Evolutionary conservation across 148 eudicot species (phyloP), one percentile per base, ranked within the genome.

Genomic region (Limonium bicolor): DNA sequence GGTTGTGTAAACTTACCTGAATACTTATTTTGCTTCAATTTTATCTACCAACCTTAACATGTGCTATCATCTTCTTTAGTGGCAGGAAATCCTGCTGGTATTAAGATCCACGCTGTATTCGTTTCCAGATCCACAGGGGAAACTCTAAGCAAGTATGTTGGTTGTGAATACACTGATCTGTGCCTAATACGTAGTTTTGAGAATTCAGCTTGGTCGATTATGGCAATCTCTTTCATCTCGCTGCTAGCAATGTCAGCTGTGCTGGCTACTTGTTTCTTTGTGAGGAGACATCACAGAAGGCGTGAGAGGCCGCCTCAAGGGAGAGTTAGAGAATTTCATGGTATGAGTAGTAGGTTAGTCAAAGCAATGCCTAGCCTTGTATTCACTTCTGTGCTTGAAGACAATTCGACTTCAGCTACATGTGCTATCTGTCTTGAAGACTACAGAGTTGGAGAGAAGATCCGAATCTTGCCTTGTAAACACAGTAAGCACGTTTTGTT

Each of bases 361-460:
- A 80, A 72, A 71, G 94, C 94, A 26, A 76, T 83, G 78, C 94
- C 94, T 1, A 79, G 94, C 62, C 52, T 83, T 24, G 58, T 77
- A 23, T 88, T 88, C 35, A 83, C 86, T 6, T 63, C 92, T 41
- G 92, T 80, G 20, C 36, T 82, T 10, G 94, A 88, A 54, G 94
- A 80, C 34, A 74, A 74, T 54, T 67, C 80, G 55, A 88, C 96
- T 6, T 77, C 96, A 16, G 43, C 71, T 32, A 77, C 79, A 8
- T 88, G 96, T 58, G 92, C 94, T 15, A 88, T 88, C 22, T 88
- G 96, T 60, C 78, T 88, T n/a, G 97, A 88, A 36, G 97, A 88
- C 43, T 83, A 83, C 56, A 56, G 10, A 4, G 54, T 83, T 46
- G 87, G 87, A 32, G 94, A 83, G 30, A 76, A 67, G 67, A 77